phyloP scores from a whole-genome alignment of 2,329 filamentous ascomycete genomes.

The Daldinia sp. region DNA sequence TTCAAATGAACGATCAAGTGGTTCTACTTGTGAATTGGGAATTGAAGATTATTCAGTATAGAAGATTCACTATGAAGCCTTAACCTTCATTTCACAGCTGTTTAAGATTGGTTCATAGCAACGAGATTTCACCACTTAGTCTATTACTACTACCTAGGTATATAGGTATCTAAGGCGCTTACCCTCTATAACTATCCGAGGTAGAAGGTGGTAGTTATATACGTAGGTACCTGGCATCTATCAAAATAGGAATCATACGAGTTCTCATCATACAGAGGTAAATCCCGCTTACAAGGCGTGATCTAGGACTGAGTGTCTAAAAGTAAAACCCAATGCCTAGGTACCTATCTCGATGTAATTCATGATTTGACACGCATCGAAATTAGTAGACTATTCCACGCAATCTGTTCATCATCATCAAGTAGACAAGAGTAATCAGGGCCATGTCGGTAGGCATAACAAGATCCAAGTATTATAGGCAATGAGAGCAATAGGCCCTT shows the following conservation, averaged over 20 bases:
- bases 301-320: not conserved
- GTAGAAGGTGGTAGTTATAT: too few species aligned
- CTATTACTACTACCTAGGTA: too few species aligned
- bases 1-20: too few species aligned
- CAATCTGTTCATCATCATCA: not conserved
- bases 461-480: not conserved
- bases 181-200: too few species aligned
- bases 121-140: too few species aligned
- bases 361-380: not conserved
- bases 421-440: not conserved
- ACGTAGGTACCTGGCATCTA: too few species aligned
- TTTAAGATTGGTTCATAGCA: too few species aligned
- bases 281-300: not conserved
- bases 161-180: too few species aligned
- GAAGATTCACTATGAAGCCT: too few species aligned
- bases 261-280: not conserved
- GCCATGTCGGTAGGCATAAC: constrained; percentile 3
- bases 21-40: too few species aligned
- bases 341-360: not conserved
- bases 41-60: too few species aligned
- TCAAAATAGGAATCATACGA: not conserved
- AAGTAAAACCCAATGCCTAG: not conserved
- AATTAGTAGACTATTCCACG: not conserved
- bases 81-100: too few species aligned
- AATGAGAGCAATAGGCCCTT: constrained; percentile 20